A percentile compares a stretch with the other conserved stretches of the same genome.
phyloP scores from a whole-genome alignment of 345 rosid species.

The Acer negundo region DNA sequence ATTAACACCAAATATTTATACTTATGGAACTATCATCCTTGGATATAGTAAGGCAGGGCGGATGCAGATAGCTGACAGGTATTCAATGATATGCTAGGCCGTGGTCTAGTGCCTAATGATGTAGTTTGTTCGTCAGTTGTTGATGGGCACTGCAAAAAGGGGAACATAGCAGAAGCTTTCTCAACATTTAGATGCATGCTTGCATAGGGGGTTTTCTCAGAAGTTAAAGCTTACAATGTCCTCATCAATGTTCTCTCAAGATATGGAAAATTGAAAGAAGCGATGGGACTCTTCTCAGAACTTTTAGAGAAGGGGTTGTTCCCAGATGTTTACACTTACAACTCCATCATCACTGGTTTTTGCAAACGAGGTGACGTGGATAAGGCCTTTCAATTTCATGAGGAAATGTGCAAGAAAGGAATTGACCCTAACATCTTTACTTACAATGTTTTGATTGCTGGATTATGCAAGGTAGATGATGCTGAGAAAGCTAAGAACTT shows the following conservation, averaged over 20 bases:
- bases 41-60: slow-evolving; percentile 32
- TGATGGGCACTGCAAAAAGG: slow-evolving; percentile 38
- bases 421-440: slow-evolving; percentile 32
- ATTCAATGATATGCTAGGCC: slow-evolving; percentile 33
- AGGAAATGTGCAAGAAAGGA: slow-evolving; percentile 29
- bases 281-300: slow-evolving; percentile 27
- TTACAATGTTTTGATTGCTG: slow-evolving; percentile 30
- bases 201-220: slow-evolving; percentile 23
- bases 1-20: slow-evolving; percentile 33
- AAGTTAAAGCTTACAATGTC: slow-evolving; percentile 17
- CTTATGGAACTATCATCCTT: slow-evolving; percentile 35
- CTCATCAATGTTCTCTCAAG: slow-evolving; percentile 33
- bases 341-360: slow-evolving; percentile 29
- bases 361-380: slow-evolving; percentile 32
- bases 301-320: slow-evolving; percentile 20
- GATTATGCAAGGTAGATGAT: slow-evolving; percentile 29
- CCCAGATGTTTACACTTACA: slow-evolving; percentile 38
- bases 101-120: slow-evolving; percentile 27
- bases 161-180: slow-evolving; percentile 19
- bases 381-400: slow-evolving; percentile 25
- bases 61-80: slow-evolving; percentile 28
- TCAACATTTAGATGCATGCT: slow-evolving; percentile 33
- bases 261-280: slow-evolving; percentile 31
- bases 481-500: slow-evolving; percentile 25
- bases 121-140: slow-evolving; percentile 23